Evolutionary conservation across 2,329 filamentous ascomycete genomes (phyloP).

Genomic region (Leptodontidium sp.): DNA sequence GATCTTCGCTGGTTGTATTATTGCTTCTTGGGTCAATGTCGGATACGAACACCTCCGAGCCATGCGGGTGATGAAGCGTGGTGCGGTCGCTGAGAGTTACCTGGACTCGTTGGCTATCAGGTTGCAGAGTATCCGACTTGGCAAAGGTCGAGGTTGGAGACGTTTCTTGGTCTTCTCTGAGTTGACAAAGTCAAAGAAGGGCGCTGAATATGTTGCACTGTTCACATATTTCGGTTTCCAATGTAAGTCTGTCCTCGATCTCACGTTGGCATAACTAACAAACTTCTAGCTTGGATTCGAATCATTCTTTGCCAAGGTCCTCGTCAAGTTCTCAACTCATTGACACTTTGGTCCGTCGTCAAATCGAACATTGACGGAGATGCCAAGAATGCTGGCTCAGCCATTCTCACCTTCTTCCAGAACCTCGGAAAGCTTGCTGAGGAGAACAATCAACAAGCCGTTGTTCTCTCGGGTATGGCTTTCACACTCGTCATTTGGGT

Average conservation of each 20-base stretch:
- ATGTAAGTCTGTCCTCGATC: slow-evolving; percentile 53
- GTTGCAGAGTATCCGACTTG: slow-evolving; percentile 82
- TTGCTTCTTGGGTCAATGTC: slow-evolving; percentile 86
- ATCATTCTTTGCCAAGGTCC: slow-evolving; percentile 91
- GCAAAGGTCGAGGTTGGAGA: slow-evolving; percentile 80
- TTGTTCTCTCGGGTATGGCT: slow-evolving; percentile 88
- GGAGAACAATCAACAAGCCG: slow-evolving; percentile 77
- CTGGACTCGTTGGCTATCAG: slow-evolving; percentile 87
- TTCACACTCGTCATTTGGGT: slow-evolving; percentile 93
- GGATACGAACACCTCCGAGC: slow-evolving; percentile 83
- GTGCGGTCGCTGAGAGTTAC: slow-evolving; percentile 90
- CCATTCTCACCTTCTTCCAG: slow-evolving; percentile 79
- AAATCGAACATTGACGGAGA: slow-evolving; percentile 74
- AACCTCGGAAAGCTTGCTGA: slow-evolving; percentile 80
- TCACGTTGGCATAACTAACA: slow-evolving; percentile 28
- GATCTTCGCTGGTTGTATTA: slow-evolving; percentile 94
- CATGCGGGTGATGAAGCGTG: slow-evolving; percentile 80
- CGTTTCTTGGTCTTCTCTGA: slow-evolving; percentile 80
- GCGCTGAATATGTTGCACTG: slow-evolving; percentile 75
- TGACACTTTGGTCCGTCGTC: slow-evolving; percentile 89
- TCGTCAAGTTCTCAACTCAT: slow-evolving; percentile 87
- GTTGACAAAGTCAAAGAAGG: slow-evolving; percentile 75
- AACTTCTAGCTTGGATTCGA: slow-evolving; percentile 76
- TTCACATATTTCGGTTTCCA: slow-evolving; percentile 76
- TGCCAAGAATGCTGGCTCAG: slow-evolving; percentile 64